Base-by-base conservation (phyloP, 2,329 filamentous ascomycete species). In the Beauveria sp. region DNA sequence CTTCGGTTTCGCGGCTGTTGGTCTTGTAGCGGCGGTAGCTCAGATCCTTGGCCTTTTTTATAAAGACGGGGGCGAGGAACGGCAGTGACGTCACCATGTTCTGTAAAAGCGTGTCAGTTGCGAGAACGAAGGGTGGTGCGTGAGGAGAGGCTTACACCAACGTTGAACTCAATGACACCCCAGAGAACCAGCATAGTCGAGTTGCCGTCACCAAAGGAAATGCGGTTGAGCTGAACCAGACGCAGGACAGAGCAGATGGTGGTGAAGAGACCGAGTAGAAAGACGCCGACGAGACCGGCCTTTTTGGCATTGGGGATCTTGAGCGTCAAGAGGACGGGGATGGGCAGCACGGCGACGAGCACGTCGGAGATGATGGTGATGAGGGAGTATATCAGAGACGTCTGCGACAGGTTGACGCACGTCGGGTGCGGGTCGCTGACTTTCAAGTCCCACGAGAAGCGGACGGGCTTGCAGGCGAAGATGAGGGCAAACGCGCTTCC, bases 151-250 rank as follows among this genome's bases (percentile, higher is more conserved):
- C 49, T 52, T 22, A 24, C 59, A 12, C 81, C 81, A 38, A 83
- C 76, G 64, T 84, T 83, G 68, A 84, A 81, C 67, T 84, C 82
- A 62, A 84, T 80, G 1, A 78, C 80, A 4, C 82, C 82, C 81
- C 81, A 84, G 1, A 84, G 71, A 0, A 84, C 75, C 18, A 84
- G 72, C 77, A 82, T 80, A 4, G 82, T 83, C 0, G 81, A 83
- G 66, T 83, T 81, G 10, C 81, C 80, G 43, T 83, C 79, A 1
- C 78, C 79, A n/a, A 72, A 70, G 16, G 79, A 77, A 40, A 83
- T 80, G 0, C 76, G 71, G 64, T 78, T 69, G 63, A 84, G 83
- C 65, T 83, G 79, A 0, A 75, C 69, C 61, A 83, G 78, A 8
- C 82, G 76, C 60, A 84, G 68, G 55, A 83, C 73, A 2, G 80